Evolutionary conservation across 345 rosid genomes (phyloP).

Genomic region (Geranium rotundifolium): DNA sequence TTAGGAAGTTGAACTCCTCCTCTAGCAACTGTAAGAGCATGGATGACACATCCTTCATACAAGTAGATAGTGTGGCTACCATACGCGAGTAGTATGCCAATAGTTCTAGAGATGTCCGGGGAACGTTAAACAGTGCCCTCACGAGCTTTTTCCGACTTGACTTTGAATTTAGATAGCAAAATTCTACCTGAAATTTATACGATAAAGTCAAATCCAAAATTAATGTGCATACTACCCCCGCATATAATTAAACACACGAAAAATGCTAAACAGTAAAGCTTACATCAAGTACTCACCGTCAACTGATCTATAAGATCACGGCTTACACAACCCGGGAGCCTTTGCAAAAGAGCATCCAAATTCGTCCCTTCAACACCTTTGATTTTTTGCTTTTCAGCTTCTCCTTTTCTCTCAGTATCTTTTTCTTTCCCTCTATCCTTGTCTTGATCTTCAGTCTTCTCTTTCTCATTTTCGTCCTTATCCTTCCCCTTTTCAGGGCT

Average conservation of each 20-base stretch:
- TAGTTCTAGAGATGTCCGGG: conserved; percentile 93
- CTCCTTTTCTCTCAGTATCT: conserved; percentile 66
- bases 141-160: conserved; percentile 89
- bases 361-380: conserved; percentile 82
- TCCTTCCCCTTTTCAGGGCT: conserved; percentile 60
- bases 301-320: conserved; percentile 98
- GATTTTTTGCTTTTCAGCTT: conserved; percentile 75
- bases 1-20: conserved; percentile 92
- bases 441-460: conserved; percentile 17
- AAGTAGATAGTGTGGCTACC: conserved; percentile 88
- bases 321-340: conserved; percentile 92
- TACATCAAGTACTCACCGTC: conserved; percentile 42
- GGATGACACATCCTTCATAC: conserved; percentile 88
- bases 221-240: neutral
- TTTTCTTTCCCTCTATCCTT: conserved; percentile 82
- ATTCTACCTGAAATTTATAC: conserved; percentile 70
- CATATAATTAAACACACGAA: neutral
- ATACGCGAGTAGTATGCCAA: conserved; percentile 90
- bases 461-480: conserved; percentile 66
- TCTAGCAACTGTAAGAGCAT: conserved; percentile 91
- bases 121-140: conserved; percentile 89
- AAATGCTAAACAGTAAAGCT: neutral
- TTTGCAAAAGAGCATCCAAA: conserved; percentile 83
- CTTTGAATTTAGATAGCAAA: conserved; percentile 92
- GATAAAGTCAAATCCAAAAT: neutral